Percentiles rank a stretch among this genome's conserved stretches.
phyloP scores from a whole-genome alignment of 2,329 filamentous ascomycete species.

The Raffaelea albimanens region DNA sequence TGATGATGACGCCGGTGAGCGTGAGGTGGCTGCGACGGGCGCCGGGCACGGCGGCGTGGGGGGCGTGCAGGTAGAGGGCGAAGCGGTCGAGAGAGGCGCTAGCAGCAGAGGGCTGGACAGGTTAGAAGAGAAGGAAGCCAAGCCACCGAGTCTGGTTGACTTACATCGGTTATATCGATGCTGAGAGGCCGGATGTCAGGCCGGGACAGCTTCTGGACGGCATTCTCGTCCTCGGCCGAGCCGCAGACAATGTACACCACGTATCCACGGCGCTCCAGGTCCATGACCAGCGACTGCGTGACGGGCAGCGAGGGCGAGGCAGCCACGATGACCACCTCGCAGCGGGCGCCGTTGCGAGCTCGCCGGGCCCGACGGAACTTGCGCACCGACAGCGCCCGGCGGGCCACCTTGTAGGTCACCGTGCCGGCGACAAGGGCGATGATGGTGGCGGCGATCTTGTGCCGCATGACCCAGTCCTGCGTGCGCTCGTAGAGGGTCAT shows the following conservation, averaged over 20 bases:
- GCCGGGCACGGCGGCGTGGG: conserved; percentile 67
- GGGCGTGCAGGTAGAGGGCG: conserved; percentile 58
- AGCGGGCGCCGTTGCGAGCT: conserved; percentile 72
- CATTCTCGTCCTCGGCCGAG: conserved; percentile 73
- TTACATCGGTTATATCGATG: conserved; percentile 73
- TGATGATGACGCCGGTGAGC: conserved; percentile 71
- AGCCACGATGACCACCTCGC: conserved; percentile 80
- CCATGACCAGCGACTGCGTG: conserved; percentile 71
- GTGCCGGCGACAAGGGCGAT: conserved; percentile 63
- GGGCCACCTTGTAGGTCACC: conserved; percentile 42
- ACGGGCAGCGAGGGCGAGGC: conserved; percentile 80
- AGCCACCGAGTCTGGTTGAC: conserved; percentile 23
- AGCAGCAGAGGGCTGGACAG: conserved; percentile 52
- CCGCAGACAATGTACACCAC: conserved; percentile 87
- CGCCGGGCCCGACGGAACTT: conserved; percentile 67
- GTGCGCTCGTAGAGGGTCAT: conserved; percentile 36
- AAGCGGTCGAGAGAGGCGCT: conserved; percentile 64
- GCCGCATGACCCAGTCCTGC: conserved; percentile 60
- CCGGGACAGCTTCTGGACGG: conserved; percentile 67
- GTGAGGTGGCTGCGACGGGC: conserved; percentile 67
- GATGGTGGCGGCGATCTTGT: conserved; percentile 66
- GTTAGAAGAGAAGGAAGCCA: not conserved
- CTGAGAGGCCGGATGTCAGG: conserved; percentile 73
- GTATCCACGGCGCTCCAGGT: conserved; percentile 85
- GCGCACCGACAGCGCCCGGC: conserved; percentile 45